Conservation (phyloP, 2,329 filamentous ascomycete genomes). For the Penicillium sp. region DNA sequence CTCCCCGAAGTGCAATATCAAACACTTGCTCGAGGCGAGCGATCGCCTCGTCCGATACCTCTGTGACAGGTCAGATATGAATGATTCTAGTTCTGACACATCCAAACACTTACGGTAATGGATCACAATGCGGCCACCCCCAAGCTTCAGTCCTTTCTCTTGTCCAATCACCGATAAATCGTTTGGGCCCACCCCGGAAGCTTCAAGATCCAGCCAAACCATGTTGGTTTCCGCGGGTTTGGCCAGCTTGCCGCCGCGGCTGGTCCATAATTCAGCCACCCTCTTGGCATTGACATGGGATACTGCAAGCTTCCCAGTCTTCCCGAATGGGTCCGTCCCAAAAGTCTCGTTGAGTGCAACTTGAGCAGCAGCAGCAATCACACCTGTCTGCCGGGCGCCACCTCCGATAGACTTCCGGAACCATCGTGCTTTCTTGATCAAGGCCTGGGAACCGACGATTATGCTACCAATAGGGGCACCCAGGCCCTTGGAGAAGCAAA, state of each 20-base stretch:
- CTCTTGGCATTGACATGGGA: constrained; percentile 65
- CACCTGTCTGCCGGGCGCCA: constrained; percentile 73
- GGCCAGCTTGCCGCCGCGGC: constrained; percentile 66
- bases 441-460: constrained; percentile 60
- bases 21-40: constrained; percentile 59
- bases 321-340: constrained; percentile 55
- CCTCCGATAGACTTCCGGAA: constrained; percentile 80
- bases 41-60: constrained; percentile 69
- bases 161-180: constrained; percentile 58
- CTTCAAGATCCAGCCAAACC: constrained; percentile 77
- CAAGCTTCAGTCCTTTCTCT: constrained; percentile 58
- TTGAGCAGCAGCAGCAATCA: constrained; percentile 72
- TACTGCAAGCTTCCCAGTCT: constrained; percentile 62
- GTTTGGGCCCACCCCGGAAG: constrained; percentile 55
- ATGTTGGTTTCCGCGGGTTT: constrained; percentile 86
- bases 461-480: constrained; percentile 80
- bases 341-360: constrained; percentile 82
- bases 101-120: constrained; percentile 58
- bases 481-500: constrained; percentile 82
- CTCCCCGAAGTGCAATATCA: constrained; percentile 36
- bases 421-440: constrained; percentile 71
- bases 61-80: constrained; percentile 32
- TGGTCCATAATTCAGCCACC: constrained; percentile 67
- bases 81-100: neutral
- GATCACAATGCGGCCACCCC: constrained; percentile 63